Percentiles rank a stretch among this genome's conserved stretches.
Conservation (phyloP, 345 rosid species). For the Arabidopsis suecica region DNA sequence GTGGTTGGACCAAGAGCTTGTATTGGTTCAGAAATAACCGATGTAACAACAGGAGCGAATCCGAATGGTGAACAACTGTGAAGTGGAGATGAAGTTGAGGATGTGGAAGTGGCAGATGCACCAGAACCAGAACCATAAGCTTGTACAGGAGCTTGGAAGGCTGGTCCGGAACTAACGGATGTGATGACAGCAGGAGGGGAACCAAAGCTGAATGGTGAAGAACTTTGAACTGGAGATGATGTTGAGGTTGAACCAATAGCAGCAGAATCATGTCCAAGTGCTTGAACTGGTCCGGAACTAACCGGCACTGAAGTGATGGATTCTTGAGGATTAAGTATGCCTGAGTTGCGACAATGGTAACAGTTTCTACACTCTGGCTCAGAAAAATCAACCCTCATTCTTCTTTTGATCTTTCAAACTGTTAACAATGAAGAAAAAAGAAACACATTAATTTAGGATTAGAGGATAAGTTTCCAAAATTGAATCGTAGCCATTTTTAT, state of each 20-base stretch:
- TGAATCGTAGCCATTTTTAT: background rate
- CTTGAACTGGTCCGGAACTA: conserved; percentile 8
- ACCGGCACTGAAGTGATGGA: background rate
- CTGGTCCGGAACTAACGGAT: background rate
- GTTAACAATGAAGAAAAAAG: background rate
- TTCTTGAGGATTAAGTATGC: background rate
- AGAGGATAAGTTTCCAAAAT: background rate
- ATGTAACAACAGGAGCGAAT: background rate
- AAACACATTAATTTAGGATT: background rate
- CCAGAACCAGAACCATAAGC: background rate
- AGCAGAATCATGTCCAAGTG: background rate
- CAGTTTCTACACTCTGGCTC: conserved; percentile 34
- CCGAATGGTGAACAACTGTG: background rate
- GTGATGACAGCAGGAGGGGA: background rate
- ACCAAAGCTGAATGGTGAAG: background rate
- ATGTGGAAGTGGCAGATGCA: background rate
- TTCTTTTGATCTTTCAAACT: conserved; percentile 23
- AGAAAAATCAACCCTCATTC: conserved; percentile 29
- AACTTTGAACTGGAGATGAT: background rate
- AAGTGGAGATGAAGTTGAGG: background rate
- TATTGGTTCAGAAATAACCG: background rate
- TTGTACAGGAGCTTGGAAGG: background rate
- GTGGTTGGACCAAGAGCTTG: background rate
- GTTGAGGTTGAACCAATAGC: conserved; percentile 5
- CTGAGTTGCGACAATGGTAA: conserved; percentile 4